Evolutionary conservation across 1,139 yeast species (phyloP).

Genomic region (Saccharomyces hybrid): DNA sequence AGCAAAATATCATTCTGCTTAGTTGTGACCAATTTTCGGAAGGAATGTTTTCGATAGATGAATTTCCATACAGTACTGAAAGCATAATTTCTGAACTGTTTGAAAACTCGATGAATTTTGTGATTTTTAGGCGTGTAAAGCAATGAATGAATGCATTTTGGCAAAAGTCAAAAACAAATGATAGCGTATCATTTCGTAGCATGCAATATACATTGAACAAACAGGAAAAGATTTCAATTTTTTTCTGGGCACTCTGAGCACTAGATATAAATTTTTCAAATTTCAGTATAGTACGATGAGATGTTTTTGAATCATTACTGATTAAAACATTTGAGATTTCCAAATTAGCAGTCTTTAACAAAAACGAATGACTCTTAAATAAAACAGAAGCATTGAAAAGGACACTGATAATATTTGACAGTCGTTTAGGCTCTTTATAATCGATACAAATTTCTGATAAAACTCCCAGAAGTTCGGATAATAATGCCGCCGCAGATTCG

Average conservation of each 20-base stretch:
- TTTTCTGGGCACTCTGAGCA: slow-evolving; percentile 6
- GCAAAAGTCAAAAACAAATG: slow-evolving; percentile 13
- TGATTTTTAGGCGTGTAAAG: slow-evolving; percentile 8
- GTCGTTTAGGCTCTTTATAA: slow-evolving; percentile 22
- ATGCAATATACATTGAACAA: slow-evolving; percentile 18
- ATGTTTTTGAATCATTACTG: slow-evolving; percentile 3
- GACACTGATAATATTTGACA: slow-evolving; percentile 30
- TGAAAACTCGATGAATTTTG: slow-evolving; percentile 5
- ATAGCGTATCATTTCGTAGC: slow-evolving; percentile 9
- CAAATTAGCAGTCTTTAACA: slow-evolving; percentile 10
- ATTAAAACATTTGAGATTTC: slow-evolving; percentile 10
- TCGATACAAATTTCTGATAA: slow-evolving; percentile 16
- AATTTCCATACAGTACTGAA: slow-evolving; percentile 18
- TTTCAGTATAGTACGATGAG: slow-evolving; percentile 15
- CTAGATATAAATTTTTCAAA: slow-evolving; percentile 21
- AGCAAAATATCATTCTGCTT: slow-evolving; percentile 17
- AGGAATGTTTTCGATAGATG: slow-evolving; percentile 7
- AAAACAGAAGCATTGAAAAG: slow-evolving; percentile 26
- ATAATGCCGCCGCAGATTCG: background rate
- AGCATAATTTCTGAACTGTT: slow-evolving; percentile 20
- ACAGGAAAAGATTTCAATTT: slow-evolving; percentile 11
- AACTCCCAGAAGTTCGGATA: slow-evolving; percentile 4
- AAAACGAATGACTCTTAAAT: slow-evolving; percentile 8
- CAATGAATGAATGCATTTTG: slow-evolving; percentile 11
- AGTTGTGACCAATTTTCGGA: slow-evolving; percentile 14